Percentiles rank a stretch among this genome's conserved stretches.
These are phyloP conservation scores for Phaeosphaeria sp. DNA, from an alignment of 2,329 filamentous ascomycete species.

Conservation along the genomic window DNA sequence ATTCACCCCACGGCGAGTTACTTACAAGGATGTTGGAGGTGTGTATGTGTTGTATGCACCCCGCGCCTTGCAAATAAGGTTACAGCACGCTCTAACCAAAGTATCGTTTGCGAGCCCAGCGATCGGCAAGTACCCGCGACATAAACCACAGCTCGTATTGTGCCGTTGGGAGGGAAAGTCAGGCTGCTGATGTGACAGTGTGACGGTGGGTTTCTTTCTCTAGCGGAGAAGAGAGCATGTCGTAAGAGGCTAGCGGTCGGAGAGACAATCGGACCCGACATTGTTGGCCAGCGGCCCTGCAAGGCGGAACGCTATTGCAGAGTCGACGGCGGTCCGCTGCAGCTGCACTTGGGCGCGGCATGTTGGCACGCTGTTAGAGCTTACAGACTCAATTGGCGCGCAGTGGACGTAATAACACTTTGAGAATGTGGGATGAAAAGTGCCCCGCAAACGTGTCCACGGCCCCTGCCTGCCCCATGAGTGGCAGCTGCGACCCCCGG, in stretches of 20 bases:
- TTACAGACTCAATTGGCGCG: background rate
- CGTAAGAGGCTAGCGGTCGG: slow-evolving; percentile 24
- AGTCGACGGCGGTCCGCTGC: background rate
- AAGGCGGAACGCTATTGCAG: background rate
- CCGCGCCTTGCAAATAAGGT: slow-evolving; percentile 16
- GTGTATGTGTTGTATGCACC: slow-evolving; percentile 9
- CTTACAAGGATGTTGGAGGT: slow-evolving; percentile 29
- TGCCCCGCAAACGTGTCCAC: slow-evolving; percentile 4
- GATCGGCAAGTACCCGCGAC: slow-evolving; percentile 61
- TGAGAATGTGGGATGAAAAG: background rate
- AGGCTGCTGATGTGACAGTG: background rate
- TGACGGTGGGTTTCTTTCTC: slow-evolving; percentile 25
- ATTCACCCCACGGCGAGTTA: slow-evolving; percentile 28
- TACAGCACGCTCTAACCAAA: slow-evolving; percentile 47
- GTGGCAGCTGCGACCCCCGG: slow-evolving; percentile 8
- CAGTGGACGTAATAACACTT: background rate
- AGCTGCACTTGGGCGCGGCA: background rate
- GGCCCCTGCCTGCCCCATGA: slow-evolving; percentile 1
- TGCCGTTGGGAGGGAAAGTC: slow-evolving; percentile 3
- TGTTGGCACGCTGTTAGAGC: background rate
- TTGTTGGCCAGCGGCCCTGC: slow-evolving; percentile 7
- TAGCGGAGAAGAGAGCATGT: slow-evolving; percentile 14
- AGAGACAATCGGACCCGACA: slow-evolving; percentile 11
- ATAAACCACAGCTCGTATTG: slow-evolving; percentile 51
- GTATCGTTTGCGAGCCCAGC: slow-evolving; percentile 56